Evolutionary conservation across 768 basidiomycete genomes (phyloP), one percentile per base, ranked within the genome.

Genomic region (Antrodiella citrinella): DNA sequence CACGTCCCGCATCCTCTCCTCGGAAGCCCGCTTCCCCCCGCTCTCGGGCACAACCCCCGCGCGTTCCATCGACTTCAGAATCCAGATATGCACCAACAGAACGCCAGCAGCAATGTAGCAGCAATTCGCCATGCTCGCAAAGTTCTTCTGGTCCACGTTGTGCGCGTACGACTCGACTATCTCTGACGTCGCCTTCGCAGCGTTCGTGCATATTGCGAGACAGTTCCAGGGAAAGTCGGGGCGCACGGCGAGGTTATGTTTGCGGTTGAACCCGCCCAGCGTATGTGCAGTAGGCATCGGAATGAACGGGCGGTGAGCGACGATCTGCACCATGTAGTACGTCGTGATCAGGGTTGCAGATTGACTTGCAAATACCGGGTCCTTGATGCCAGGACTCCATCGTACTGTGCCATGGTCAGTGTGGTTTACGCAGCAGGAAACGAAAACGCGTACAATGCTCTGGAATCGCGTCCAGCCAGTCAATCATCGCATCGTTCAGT

Each of bases 231-330:
- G 56, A 18, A 43, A 43, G 41, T 43, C 2, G 77, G 76, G 59
- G 76, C 72, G 4, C 66, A 63, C 10, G 70, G 52, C 21, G 65
- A 57, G 68, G 65, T 0, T 69, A 67, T 40, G 68, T 67, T 25
- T 65, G 59, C 11, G 72, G 70, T 43, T 5, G 21, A 43, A 43
- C 41, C 18, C 41, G 5, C n/a, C 41, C 10, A 19, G 19, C 9
- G 41, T 5, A 22, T 43, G 15, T 7, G 41, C 41, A 4, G 63
- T 45, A 10, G 50, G 51, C 3, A 67, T 63, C 0, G 82, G 83
- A 50, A 91, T 81, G 66, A 88, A 90, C 0, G 86, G 82, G 2
- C 87, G 81, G 63, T 91, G 87, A 35, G 88, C 72, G 26, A 86
- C 69, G 53, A 91, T 88, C 62, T 85, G 81, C 12, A 80, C 67